Conservation (phyloP, 192 early-diverging fungal genomes). For the Obelidium mucronatum region DNA sequence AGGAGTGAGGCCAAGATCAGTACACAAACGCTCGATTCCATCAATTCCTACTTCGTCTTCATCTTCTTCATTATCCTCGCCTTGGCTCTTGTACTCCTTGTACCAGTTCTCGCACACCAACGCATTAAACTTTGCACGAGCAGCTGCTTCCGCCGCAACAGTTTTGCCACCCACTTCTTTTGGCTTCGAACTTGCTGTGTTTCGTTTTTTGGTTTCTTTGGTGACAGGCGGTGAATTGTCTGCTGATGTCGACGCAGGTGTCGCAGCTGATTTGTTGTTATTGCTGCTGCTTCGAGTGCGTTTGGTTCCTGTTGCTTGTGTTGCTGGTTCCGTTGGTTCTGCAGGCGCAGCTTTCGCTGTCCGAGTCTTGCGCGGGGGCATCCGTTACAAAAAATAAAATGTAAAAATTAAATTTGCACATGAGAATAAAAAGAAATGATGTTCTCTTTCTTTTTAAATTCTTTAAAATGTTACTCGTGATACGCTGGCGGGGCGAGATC, state of each 20-base stretch:
- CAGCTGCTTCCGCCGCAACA: background rate
- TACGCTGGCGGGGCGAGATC: no score
- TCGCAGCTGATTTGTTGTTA: background rate
- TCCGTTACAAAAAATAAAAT: no score
- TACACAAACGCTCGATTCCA: slow-evolving; percentile 29
- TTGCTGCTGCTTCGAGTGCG: no score
- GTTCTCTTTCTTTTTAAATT: no score
- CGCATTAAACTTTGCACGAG: background rate
- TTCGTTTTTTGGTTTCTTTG: background rate
- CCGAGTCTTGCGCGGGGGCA: no score
- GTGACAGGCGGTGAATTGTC: background rate
- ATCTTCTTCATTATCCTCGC: background rate
- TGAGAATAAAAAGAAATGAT: no score
- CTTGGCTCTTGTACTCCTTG: background rate
- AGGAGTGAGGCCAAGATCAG: slow-evolving; percentile 14
- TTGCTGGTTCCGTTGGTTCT: no score
- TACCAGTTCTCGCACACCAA: slow-evolving; percentile 12
- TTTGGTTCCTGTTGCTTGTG: background rate
- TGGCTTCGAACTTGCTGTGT: background rate
- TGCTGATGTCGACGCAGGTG: background rate
- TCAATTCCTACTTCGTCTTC: slow-evolving; percentile 33
- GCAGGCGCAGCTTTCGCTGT: no score
- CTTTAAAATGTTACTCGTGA: no score
- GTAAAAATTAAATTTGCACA: no score
- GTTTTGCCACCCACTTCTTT: background rate